Base-by-base conservation (phyloP, 2,329 filamentous ascomycete species). In the Periconia digitata region DNA sequence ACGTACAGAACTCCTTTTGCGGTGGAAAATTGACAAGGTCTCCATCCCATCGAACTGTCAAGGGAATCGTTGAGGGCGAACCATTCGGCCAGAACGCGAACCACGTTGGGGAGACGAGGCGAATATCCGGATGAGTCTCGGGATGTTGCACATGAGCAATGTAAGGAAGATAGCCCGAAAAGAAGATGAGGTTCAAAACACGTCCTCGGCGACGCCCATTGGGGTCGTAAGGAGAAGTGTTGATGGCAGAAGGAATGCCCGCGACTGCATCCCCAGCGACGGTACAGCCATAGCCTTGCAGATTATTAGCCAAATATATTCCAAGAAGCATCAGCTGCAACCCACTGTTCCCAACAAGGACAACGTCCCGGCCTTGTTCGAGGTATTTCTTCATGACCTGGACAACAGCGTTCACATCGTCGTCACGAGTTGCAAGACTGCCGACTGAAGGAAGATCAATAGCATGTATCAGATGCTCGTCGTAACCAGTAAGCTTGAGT, bases 211-310 rank as follows among this genome's bases (percentile, higher is more conserved):
- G 27, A 24, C 1, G 2, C 21, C 18, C 13, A 24, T 27, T 15
- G 17, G 6, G 36, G 17, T 34, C 10, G 6, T 17, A 15, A 7
- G 21, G 17, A 17, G 36, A 23, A 3, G 17, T 27, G 1, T 13
- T 40, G 2, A 24, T 21, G 17, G 22, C 16, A 23, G 23, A 16
- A n/a, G 38, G 39, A 23, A 59, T 48, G 18, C 49, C 54, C 10
- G 53, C 51, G 42, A 65, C 59, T 4, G 63, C 63, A 39, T 64
- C 62, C 18, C 56, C 55, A 18, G 63, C 58, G 12, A 66, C 60
- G 8, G 56, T 60, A 12, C 50, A 59, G 4, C 58, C 63, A 38
- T 66, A 68, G 49, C 47, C 47, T 49, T 16, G 35, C 6, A 10
- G 23, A 21, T 21, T 7, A 20, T 40, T 22, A 40, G 38, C 21